phyloP scores from a whole-genome alignment of 768 basidiomycete species.

The Lactarius vividus region DNA sequence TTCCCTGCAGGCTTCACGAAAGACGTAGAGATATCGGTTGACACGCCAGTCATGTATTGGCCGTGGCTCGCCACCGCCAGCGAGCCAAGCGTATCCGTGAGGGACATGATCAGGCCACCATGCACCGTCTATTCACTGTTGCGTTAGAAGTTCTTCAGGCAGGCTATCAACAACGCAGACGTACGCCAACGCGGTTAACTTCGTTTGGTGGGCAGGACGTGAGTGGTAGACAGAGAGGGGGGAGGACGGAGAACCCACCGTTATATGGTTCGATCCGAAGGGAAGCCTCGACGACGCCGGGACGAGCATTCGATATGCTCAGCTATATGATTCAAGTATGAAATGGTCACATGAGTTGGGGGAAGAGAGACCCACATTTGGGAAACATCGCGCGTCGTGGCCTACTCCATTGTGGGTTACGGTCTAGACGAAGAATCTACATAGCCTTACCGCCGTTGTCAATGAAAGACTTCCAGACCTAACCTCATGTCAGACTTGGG shows the following conservation, averaged over 20 bases:
- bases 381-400: constrained; percentile 78
- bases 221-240: background rate
- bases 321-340: constrained; percentile 44
- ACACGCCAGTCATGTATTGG: constrained; percentile 85
- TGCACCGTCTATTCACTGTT: constrained; percentile 52
- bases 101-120: constrained; percentile 75
- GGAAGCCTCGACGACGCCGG: constrained; percentile 67
- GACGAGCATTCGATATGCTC: constrained; percentile 59
- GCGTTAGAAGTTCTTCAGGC: background rate
- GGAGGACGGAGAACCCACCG: constrained; percentile 41
- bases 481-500: constrained; percentile 16
- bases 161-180: constrained; percentile 33
- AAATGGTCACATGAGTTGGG: constrained; percentile 3
- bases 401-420: constrained; percentile 41
- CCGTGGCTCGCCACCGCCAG: constrained; percentile 80
- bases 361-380: constrained; percentile 50
- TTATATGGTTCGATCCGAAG: constrained; percentile 75
- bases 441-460: constrained; percentile 58
- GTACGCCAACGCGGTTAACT: constrained; percentile 84
- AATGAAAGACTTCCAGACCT: constrained; percentile 84
- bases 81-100: constrained; percentile 84
- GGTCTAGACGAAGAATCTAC: constrained; percentile 15
- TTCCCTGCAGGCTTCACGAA: constrained; percentile 78
- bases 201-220: constrained; percentile 6
- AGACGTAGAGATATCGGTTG: constrained; percentile 74